Base-by-base conservation (phyloP, 768 basidiomycete genomes). In the Serendipita vermifera region DNA sequence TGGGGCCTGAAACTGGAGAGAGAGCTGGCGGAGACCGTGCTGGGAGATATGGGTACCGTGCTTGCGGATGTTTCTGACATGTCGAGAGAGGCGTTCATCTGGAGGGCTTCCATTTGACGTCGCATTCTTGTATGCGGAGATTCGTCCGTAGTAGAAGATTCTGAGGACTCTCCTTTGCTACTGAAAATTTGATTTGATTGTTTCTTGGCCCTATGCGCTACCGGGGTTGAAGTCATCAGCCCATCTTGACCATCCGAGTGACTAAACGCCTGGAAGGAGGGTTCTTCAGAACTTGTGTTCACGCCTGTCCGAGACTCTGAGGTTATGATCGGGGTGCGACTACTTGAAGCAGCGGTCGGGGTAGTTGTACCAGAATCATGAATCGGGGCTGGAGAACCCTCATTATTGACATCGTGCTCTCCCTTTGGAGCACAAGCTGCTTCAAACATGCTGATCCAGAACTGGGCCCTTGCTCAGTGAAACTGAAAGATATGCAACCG, bases 381-480 rank as follows among this genome's bases (percentile, higher is more conserved):
- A n/a, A n/a, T n/a, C n/a, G n/a, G n/a, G n/a, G n/a, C n/a, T n/a
- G n/a, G n/a, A n/a, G n/a, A n/a, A n/a, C n/a, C n/a, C n/a, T n/a
- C n/a, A n/a, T n/a, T n/a, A n/a, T n/a, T n/a, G n/a, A n/a, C n/a
- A n/a, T n/a, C n/a, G n/a, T 22, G 46, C 32, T 51, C 22, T 7
- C 9, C n/a, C 27, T 22, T 29, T 20, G 46, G 46, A 24, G 46
- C 29, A 31, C 46, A 51, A 27, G 46, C 46, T 11, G 46, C 46
- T 51, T 51, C 24, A 51, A 51, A 51, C 46, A 51, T 51, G 20
- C 46, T 29, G 32, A 51, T 51, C 46, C 46, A 51, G 17, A 51
- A 51, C 46, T 51, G 27, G 9, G n/a, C n/a, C n/a, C n/a, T n/a
- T n/a, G n/a, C n/a, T n/a, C n/a, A n/a, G n/a, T n/a, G n/a, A n/a